phyloP scores from a whole-genome alignment of 1,284 basidiomycete species.

The Ustilago esculenta region DNA sequence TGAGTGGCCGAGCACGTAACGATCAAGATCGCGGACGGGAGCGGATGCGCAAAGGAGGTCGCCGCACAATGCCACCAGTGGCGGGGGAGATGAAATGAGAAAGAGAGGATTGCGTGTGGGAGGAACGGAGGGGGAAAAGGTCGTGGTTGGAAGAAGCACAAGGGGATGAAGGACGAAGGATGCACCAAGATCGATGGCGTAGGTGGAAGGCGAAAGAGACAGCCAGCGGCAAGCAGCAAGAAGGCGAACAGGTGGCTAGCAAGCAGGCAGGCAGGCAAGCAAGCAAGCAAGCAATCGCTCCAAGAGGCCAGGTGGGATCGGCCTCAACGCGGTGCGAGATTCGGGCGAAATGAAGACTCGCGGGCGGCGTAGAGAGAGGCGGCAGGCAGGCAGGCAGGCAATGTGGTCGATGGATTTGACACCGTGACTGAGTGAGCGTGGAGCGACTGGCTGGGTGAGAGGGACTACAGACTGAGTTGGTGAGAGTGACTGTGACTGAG shows the following conservation, averaged over 20 bases:
- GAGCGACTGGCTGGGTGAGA: too few relatives aligned
- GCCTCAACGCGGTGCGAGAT: slow-evolving; percentile 10
- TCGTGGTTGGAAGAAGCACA: background rate
- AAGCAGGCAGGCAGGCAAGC: background rate
- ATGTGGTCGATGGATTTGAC: too few relatives aligned
- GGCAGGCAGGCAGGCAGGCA: too few relatives aligned
- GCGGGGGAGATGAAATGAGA: slow-evolving; percentile 1
- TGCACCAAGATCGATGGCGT: slow-evolving; percentile 6
- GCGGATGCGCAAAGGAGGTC: background rate
- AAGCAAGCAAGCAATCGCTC: background rate
- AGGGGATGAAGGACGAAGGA: slow-evolving; percentile 1
- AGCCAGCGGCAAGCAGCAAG: background rate
- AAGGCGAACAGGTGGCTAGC: background rate
- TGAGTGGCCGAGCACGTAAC: background rate
- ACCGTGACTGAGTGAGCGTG: too few relatives aligned
- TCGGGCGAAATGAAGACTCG: slow-evolving; percentile 32
- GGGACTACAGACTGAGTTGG: too few relatives aligned
- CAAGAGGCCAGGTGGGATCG: slow-evolving; percentile 9
- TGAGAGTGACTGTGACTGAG: too few relatives aligned
- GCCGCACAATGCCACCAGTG: slow-evolving; percentile 6
- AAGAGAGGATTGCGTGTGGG: background rate
- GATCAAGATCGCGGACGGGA: background rate
- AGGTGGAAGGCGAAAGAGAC: background rate
- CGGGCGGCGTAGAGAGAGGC: too few relatives aligned
- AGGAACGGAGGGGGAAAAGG: slow-evolving; percentile 2